Evolutionary conservation across 306 rosid genomes (phyloP).

Genomic region (Prunus salicina): DNA sequence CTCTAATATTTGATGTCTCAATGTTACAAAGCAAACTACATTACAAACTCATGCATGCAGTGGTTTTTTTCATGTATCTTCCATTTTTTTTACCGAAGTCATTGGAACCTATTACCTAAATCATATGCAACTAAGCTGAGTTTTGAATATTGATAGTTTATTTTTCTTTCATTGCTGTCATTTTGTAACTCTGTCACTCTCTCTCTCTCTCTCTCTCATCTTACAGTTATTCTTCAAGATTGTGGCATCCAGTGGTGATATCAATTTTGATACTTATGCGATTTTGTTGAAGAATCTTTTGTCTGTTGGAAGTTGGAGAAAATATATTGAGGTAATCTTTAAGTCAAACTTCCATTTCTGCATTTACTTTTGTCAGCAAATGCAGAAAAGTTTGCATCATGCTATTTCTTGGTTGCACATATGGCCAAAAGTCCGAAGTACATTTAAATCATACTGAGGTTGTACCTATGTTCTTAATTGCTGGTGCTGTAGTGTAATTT

Average conservation of each 20-base stretch:
- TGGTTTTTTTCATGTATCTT: background rate
- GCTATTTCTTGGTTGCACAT: slow-evolving; percentile 15
- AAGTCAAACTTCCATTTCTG: background rate
- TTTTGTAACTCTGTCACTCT: background rate
- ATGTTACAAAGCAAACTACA: background rate
- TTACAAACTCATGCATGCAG: background rate
- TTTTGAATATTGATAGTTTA: background rate
- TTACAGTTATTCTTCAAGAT: slow-evolving; percentile 80
- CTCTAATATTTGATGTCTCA: slow-evolving; percentile 17
- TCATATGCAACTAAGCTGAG: background rate
- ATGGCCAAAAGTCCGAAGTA: background rate
- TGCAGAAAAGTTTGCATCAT: background rate
- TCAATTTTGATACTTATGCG: slow-evolving; percentile 68
- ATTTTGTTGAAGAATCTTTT: slow-evolving; percentile 81
- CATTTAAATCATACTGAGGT: background rate
- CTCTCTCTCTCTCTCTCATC: background rate
- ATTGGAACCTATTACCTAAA: background rate
- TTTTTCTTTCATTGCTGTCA: background rate
- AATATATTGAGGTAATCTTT: slow-evolving; percentile 74
- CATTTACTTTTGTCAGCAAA: background rate
- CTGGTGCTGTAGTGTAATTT: background rate
- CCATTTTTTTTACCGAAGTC: background rate
- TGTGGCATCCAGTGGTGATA: slow-evolving; percentile 60
- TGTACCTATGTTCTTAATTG: background rate
- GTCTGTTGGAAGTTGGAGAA: slow-evolving; percentile 88